These are phyloP conservation scores for Mycena leptocephala DNA, from an alignment of 768 basidiomycete species.

Conservation along the genomic window DNA sequence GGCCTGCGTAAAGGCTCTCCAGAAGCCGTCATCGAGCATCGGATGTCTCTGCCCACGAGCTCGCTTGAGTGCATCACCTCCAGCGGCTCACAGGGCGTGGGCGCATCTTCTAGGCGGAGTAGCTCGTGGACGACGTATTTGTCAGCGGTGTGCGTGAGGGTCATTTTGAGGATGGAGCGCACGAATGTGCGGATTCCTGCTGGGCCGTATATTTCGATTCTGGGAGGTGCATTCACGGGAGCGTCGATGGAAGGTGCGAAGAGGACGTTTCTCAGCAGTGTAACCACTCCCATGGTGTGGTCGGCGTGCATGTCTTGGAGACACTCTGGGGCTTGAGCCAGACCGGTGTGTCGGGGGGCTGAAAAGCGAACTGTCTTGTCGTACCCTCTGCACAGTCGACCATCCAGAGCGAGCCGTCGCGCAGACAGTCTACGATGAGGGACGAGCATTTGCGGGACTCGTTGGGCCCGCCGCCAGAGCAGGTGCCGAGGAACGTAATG, in stretches of 20 bases:
- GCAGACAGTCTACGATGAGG: constrained; percentile 72
- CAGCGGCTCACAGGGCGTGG: constrained; percentile 66
- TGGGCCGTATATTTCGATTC: constrained; percentile 85
- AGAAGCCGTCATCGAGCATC: constrained; percentile 72
- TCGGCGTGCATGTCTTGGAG: constrained; percentile 71
- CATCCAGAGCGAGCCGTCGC: constrained; percentile 80
- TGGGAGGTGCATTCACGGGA: constrained; percentile 53
- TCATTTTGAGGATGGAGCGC: constrained; percentile 79
- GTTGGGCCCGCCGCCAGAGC: constrained; percentile 83
- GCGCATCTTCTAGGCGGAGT: constrained; percentile 67
- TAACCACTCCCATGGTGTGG: constrained; percentile 76
- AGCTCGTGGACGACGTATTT: constrained; percentile 88
- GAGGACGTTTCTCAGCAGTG: constrained; percentile 74
- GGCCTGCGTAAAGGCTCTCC: constrained; percentile 67
- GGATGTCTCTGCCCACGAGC: constrained; percentile 72
- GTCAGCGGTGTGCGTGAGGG: constrained; percentile 72
- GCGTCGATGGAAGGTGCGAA: constrained; percentile 56
- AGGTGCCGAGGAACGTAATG: constrained; percentile 86
- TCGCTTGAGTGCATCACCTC: constrained; percentile 76
- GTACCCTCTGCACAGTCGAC: constrained; percentile 80
- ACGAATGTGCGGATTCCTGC: constrained; percentile 84
- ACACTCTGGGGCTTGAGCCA: constrained; percentile 64
- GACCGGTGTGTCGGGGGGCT: constrained; percentile 56
- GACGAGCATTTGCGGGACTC: constrained; percentile 85
- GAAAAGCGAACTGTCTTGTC: constrained; percentile 74